Base-by-base conservation (phyloP, 2,329 filamentous ascomycete genomes). In the Colletotrichum abscissum region DNA sequence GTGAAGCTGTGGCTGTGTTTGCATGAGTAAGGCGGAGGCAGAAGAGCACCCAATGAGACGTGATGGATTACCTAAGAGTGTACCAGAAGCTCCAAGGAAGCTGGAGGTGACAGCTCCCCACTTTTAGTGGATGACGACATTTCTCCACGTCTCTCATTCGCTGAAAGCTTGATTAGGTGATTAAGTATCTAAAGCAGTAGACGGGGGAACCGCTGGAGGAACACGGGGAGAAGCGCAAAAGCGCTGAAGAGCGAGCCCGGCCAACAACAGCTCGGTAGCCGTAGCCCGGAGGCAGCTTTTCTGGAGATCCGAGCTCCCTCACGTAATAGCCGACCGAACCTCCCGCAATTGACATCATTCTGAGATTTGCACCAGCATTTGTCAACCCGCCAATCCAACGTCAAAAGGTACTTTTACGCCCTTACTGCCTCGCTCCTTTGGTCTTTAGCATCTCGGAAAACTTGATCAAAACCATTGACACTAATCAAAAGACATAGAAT, bases 371-470 rank as follows among this genome's bases (percentile, higher is more conserved):
- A 38, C 42, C 12, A 62, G 55, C 56, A 62, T 49, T 63, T 75
- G 73, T 72, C 72, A 73, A 75, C 67, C 67, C 62, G 49, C 38
- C 74, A 80, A 79, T 58, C 56, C 24, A 54, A 57, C 74, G 73
- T 60, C 72, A n/a, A 65, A 72, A 72, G 56, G 62, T 73, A 62
- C 46, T 3, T 70, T 19, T 28, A 55, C 26, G 19, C 5, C 59
- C 8, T 16, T 30, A 7, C 22, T 26, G 19, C 28, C n/a, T 12
- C 11, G 16, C 35, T 57, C 5, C 7, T n/a, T 49, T 57, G 46
- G n/a, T 16, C 12, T 22, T 11, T 19, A 19, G 16, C 22, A 38
- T 28, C 26, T 6, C 5, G 19, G 26, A 6, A 26, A 46, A 14
- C 24, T 9, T 3, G 42, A 14, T 6, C 57, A 22, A 42, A 60